These are phyloP conservation scores for Ophiostoma tasmaniense DNA, from an alignment of 2,329 filamentous ascomycete genomes.

Conservation along the genomic window DNA sequence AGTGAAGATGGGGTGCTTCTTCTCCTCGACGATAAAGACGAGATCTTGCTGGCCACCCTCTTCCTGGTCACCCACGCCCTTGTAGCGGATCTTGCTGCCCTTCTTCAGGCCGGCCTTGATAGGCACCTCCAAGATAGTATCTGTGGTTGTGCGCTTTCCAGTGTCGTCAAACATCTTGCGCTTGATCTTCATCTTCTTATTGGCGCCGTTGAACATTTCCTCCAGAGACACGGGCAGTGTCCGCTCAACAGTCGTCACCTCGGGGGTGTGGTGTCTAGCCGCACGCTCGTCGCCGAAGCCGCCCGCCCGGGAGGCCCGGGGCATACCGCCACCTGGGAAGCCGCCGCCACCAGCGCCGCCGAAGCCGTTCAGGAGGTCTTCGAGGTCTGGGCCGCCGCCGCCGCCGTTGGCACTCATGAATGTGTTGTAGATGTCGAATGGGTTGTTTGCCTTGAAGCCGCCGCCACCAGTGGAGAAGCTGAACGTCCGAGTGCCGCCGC, in stretches of 20 bases:
- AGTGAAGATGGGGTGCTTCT: constrained; percentile 74
- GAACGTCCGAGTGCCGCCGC: constrained; percentile 48
- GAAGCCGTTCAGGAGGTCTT: constrained; percentile 49
- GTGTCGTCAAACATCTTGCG: constrained; percentile 84
- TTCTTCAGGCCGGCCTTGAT: constrained; percentile 96
- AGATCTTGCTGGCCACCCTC: constrained; percentile 93
- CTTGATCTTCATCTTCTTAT: constrained; percentile 98
- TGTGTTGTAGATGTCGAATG: constrained; percentile 75
- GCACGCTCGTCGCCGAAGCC: constrained; percentile 22
- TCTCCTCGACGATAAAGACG: constrained; percentile 93
- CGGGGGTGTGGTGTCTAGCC: constrained; percentile 55
- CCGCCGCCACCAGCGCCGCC: constrained; percentile 34
- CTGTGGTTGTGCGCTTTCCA: constrained; percentile 77
- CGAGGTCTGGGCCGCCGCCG: constrained; percentile 41
- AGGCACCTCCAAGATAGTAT: constrained; percentile 85
- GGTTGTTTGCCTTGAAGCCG: constrained; percentile 75
- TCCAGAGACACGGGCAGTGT: constrained; percentile 74
- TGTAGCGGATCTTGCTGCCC: constrained; percentile 97
- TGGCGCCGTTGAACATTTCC: constrained; percentile 76
- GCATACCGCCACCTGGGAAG: constrained; percentile 16
- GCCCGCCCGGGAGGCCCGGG: constrained; percentile 20
- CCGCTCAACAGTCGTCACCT: constrained; percentile 85
- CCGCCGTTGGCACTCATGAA: constrained; percentile 59
- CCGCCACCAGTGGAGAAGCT: constrained; percentile 48
- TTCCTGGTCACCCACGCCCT: constrained; percentile 93